Evolutionary conservation across 2,329 filamentous ascomycete genomes (phyloP).

Genomic region (Plenodomus biglobosus): DNA sequence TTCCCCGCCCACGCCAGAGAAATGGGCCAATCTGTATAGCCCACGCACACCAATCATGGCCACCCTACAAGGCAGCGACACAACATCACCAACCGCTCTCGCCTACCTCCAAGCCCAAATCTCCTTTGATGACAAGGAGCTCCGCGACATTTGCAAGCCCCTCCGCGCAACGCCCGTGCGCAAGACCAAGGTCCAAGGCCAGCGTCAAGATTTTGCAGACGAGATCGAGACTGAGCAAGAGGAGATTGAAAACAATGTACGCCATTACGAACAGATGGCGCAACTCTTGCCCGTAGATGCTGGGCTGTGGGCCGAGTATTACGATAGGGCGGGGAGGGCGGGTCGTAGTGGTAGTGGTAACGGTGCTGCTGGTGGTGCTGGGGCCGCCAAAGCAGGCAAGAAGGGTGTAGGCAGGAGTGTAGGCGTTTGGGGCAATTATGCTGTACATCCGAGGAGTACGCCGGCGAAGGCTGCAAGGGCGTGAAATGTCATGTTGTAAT

Average conservation of each 20-base stretch:
- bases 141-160: conserved; percentile 68
- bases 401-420: background rate
- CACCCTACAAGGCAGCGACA: conserved; percentile 52
- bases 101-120: conserved; percentile 85
- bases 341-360: too few relatives aligned
- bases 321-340: too few relatives aligned
- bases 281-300: conserved; percentile 29
- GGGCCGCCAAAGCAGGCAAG: too few relatives aligned
- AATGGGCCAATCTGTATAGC: conserved; percentile 69
- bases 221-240: conserved; percentile 10
- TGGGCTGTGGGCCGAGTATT: conserved; percentile 23
- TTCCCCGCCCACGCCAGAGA: conserved; percentile 61
- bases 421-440: conserved; percentile 6
- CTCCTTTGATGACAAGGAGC: conserved; percentile 69
- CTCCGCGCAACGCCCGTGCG: conserved; percentile 9
- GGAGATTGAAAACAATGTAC: conserved; percentile 13
- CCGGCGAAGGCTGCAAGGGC: conserved; percentile 3
- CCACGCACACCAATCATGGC: conserved; percentile 80
- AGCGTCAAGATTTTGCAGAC: conserved; percentile 3
- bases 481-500: too few relatives aligned
- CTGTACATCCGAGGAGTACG: conserved; percentile 18
- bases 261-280: conserved; percentile 34
- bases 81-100: conserved; percentile 46
- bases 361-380: too few relatives aligned
- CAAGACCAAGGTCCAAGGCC: background rate